These are phyloP conservation scores for Aureobasidium subglaciale DNA, from an alignment of 2,329 filamentous ascomycete species.

Conservation along the genomic window DNA sequence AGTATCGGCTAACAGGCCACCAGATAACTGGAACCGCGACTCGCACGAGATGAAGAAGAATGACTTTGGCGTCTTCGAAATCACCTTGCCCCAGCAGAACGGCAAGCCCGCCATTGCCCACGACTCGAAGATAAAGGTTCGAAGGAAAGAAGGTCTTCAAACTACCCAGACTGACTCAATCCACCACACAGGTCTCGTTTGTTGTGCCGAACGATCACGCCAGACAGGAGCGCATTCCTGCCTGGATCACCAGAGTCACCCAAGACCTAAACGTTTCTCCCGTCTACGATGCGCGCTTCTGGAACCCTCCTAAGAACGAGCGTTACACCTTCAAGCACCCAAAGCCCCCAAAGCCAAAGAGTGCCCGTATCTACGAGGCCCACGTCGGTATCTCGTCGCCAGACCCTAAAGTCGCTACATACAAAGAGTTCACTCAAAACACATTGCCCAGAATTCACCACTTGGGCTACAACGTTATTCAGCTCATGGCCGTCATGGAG, in stretches of 20 bases:
- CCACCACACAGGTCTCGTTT: constrained; percentile 47
- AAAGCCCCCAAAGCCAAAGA: constrained; percentile 74
- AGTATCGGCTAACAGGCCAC: constrained; percentile 10
- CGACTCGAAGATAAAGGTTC: constrained; percentile 94
- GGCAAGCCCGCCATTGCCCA: constrained; percentile 77
- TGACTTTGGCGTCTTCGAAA: constrained; percentile 78
- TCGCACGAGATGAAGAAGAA: constrained; percentile 85
- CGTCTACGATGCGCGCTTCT: constrained; percentile 90
- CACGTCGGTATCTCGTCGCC: constrained; percentile 95
- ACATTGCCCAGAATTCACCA: constrained; percentile 86
- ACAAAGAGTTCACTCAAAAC: constrained; percentile 92
- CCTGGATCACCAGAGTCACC: constrained; percentile 96
- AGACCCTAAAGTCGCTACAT: constrained; percentile 80
- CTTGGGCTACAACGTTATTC: constrained; percentile 93
- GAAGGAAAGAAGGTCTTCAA: background rate
- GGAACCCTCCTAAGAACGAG: constrained; percentile 77
- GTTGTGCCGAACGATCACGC: constrained; percentile 67
- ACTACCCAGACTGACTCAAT: background rate
- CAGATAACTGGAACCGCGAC: constrained; percentile 78
- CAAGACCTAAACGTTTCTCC: constrained; percentile 87
- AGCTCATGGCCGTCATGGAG: constrained; percentile 98
- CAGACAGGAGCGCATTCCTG: constrained; percentile 78
- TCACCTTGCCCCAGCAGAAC: constrained; percentile 64
- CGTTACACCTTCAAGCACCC: constrained; percentile 78
- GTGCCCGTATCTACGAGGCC: constrained; percentile 94